A percentile compares a stretch with the other conserved stretches of the same genome.
phyloP scores from a whole-genome alignment of 2,329 filamentous ascomycete genomes.

The Penicillium thymicola region DNA sequence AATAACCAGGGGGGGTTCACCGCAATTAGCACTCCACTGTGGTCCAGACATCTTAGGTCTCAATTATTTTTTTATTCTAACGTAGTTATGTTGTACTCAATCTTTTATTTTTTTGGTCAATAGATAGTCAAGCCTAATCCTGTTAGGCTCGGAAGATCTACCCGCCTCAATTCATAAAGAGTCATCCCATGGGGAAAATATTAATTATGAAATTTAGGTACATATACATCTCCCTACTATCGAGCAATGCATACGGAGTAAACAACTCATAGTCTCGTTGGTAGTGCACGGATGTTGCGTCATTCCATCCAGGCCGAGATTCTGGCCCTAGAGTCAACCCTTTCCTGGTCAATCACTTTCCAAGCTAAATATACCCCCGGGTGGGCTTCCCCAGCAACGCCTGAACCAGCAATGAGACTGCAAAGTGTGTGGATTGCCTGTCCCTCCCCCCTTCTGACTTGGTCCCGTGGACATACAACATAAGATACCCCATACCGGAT shows the following conservation, averaged over 20 bases:
- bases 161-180: not conserved
- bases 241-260: not conserved
- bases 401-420: conserved; percentile 7
- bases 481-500: too few species aligned
- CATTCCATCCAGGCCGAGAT: conserved; percentile 7
- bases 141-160: conserved; percentile 9
- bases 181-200: not conserved
- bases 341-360: conserved; percentile 10
- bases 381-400: conserved; percentile 6
- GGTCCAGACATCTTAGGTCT: conserved; percentile 4
- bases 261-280: conserved; percentile 6
- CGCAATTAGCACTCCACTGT: conserved; percentile 8
- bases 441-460: not conserved
- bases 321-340: conserved; percentile 5
- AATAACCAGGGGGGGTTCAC: conserved; percentile 1
- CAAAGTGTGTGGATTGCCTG: conserved; percentile 4
- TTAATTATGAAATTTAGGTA: conserved; percentile 1
- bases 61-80: not conserved
- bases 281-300: conserved; percentile 6
- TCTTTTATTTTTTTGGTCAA: not conserved
- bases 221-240: not conserved
- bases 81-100: not conserved
- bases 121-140: conserved; percentile 1
- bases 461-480: conserved; percentile 1
- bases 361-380: not conserved